Evolutionary conservation across 306 rosid genomes (phyloP).

Genomic region (Betula pendula): DNA sequence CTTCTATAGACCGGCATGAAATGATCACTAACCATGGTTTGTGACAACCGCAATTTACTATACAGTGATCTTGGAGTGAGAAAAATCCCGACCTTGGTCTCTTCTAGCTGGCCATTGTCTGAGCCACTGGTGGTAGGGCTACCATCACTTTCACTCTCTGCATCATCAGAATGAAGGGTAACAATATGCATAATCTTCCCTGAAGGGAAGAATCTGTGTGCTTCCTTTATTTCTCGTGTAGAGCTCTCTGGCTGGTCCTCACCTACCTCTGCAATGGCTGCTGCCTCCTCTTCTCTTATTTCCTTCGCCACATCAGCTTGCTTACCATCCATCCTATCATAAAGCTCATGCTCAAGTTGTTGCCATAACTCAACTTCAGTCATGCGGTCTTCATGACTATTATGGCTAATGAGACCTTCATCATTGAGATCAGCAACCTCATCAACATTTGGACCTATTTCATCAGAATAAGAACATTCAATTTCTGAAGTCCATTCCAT

Average conservation of each 20-base stretch:
- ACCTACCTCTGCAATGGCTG: constrained; percentile 58
- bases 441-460: constrained; percentile 32
- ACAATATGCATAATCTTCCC: constrained; percentile 94
- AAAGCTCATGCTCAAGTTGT: constrained; percentile 82
- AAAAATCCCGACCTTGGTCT: constrained; percentile 67
- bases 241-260: constrained; percentile 52
- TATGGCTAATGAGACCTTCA: constrained; percentile 41
- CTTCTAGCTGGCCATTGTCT: constrained; percentile 44
- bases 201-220: constrained; percentile 79
- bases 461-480: constrained; percentile 48
- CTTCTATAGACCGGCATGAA: constrained; percentile 90
- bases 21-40: constrained; percentile 94
- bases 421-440: constrained; percentile 34
- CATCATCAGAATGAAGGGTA: constrained; percentile 32
- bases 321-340: constrained; percentile 48
- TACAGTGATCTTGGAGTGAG: constrained; percentile 77
- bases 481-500: constrained; percentile 72
- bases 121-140: constrained; percentile 46
- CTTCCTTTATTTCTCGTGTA: constrained; percentile 57
- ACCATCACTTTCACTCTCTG: constrained; percentile 41
- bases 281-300: constrained; percentile 71
- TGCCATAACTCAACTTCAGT: constrained; percentile 93
- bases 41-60: constrained; percentile 84
- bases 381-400: constrained; percentile 58
- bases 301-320: constrained; percentile 60